Base-by-base conservation (phyloP, 306 rosid genomes). In the Quercus gilva region DNA sequence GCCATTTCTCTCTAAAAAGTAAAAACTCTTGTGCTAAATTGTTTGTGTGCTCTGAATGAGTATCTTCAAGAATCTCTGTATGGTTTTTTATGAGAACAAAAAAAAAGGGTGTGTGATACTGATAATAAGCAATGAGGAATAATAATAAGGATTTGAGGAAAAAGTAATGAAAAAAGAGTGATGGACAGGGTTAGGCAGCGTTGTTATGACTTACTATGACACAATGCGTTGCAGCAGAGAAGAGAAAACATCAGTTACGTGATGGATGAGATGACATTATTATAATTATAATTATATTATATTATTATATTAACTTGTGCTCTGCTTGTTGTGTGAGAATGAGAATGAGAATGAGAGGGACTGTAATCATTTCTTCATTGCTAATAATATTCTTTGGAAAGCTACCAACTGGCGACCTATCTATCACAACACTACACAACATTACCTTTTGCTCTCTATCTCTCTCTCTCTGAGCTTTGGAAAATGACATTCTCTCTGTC, bases 201-300 rank as follows among this genome's bases (percentile, higher is more conserved):
- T 80, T 63, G 85, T 75, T 80, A 79, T 23, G 83, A 80, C 81
- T 80, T 43, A 73, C 11, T 8, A 41, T 41, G 12, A 41, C 45
- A 2, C 45, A 41, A 8, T 41, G 45, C 45, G 37, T 15, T 18
- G 17, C 53, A 49, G 53, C 3, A 7, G 45, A 8, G 45, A 41
- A 2, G 45, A 41, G 3, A 41, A 41, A 41, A 2, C 0, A 41
- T 41, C 45, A 41, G 12, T 41, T 41, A 2, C 45, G 45, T 41
- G 45, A 41, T 41, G 45, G 45, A 41, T 41, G 45, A 41, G 45
- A 41, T 41, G 45, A 41, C 45, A 41, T 41, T 41, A 41, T 37
- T 7, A 37, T 7, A 1, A 37, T 37, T 37, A 37, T 37, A 33
- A n/a, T n/a, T n/a, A n/a, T n/a, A n/a, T n/a, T n/a, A n/a, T n/a